A percentile compares a stretch with the other conserved stretches of the same genome.
phyloP scores from a whole-genome alignment of 768 basidiomycete species.

The Coprinopsis strossmayeri region DNA sequence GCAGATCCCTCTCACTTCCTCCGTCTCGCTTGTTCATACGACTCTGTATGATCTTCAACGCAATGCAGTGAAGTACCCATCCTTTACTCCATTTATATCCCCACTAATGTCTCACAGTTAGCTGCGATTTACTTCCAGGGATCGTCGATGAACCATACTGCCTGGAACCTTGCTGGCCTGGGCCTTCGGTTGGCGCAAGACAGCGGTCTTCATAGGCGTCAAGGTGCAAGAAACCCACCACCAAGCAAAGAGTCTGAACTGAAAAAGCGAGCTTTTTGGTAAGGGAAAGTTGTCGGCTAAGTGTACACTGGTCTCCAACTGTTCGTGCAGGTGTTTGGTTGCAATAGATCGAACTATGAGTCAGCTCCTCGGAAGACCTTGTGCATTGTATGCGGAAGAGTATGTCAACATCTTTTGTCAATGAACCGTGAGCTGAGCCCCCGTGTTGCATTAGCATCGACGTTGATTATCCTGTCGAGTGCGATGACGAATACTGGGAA shows the following conservation, averaged over 20 bases:
- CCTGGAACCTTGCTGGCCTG: constrained; percentile 65
- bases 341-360: constrained; percentile 29
- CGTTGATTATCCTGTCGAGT: constrained; percentile 56
- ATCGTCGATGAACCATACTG: constrained; percentile 52
- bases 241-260: constrained; percentile 18
- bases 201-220: constrained; percentile 62
- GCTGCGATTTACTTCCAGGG: constrained; percentile 46
- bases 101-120: constrained; percentile 20
- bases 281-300: background rate
- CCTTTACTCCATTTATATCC: constrained; percentile 16
- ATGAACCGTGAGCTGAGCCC: background rate
- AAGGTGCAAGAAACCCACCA: constrained; percentile 19
- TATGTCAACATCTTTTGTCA: constrained; percentile 22
- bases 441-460: constrained; percentile 47
- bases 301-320: background rate
- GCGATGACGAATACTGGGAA: constrained; percentile 40
- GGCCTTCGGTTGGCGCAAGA: constrained; percentile 74
- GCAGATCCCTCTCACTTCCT: constrained; percentile 42
- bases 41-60: constrained; percentile 66
- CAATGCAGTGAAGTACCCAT: constrained; percentile 38
- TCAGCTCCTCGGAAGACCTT: constrained; percentile 55
- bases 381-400: constrained; percentile 66
- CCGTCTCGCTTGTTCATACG: constrained; percentile 44
- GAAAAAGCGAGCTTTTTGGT: constrained; percentile 52
- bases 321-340: constrained; percentile 20